Base-by-base conservation (phyloP, 352 stramenopile genomes). In the Phytophthora sp. region DNA sequence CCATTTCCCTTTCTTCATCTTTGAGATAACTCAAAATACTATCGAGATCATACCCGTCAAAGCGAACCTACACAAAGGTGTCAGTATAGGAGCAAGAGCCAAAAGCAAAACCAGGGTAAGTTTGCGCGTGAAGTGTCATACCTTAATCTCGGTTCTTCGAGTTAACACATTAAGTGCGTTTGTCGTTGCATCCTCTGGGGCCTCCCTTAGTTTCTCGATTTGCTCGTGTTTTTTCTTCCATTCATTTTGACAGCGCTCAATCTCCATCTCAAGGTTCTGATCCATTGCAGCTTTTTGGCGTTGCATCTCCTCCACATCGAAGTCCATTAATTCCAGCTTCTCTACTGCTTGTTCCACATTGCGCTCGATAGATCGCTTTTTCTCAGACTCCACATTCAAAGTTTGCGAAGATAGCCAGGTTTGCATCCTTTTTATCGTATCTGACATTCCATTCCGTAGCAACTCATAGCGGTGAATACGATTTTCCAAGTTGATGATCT, bases 71-170 rank as follows among this genome's bases (percentile, higher is more conserved):
- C 20, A 69, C 38, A 48, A 23, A 30, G 9, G 37, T 65, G 4
- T 51, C 24, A 46, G 23, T 31, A 18, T 4, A 39, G 53, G 34
- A 65, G 30, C 21, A 31, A 50, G 3, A 45, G n/a, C 46, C 32
- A 26, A 20, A 45, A 17, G 21, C 9, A 34, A 18, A 46, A 35
- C 6, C 26, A 6, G 39, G 17, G 0, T 48, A 23, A 8, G 6
- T n/a, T 50, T 23, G 1, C 9, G 2, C 15, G 37, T 34, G 5
- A 39, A 35, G 12, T 4, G 39, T 10, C 50, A 24, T 65, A 89
- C 82, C 79, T 89, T 89, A 12, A 92, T 71, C 45, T 92, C 78
- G 3, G 38, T 69, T 2, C 62, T 66, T 39, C 70, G 76, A 15
- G 77, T 59, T 27, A 91, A 58, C 9, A 92, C 42, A 38, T 84